These are phyloP conservation scores for Phytophthora quininea DNA, from an alignment of 352 stramenopile genomes.

Conservation along the genomic window DNA sequence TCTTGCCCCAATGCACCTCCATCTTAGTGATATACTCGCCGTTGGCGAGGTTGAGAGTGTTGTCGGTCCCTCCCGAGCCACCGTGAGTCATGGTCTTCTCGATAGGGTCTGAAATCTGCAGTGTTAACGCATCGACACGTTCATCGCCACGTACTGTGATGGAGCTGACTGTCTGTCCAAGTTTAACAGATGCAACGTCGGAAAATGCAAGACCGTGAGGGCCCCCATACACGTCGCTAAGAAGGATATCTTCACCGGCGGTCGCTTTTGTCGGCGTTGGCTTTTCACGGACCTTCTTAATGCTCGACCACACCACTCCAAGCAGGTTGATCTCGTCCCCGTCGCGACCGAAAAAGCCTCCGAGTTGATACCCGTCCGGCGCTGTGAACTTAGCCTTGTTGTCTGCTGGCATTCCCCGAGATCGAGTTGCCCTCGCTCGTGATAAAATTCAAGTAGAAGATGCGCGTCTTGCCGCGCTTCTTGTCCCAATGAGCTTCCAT, in stretches of 20 bases:
- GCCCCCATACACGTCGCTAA: conserved; percentile 27
- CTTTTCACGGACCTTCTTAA: neutral
- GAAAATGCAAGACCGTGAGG: conserved; percentile 25
- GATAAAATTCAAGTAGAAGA: conserved; percentile 41
- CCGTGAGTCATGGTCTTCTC: conserved; percentile 24
- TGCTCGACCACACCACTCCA: conserved; percentile 18
- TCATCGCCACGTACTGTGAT: conserved; percentile 25
- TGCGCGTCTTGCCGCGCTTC: conserved; percentile 34
- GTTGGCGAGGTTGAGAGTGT: conserved; percentile 6
- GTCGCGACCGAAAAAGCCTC: conserved; percentile 46
- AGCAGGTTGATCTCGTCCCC: conserved; percentile 41
- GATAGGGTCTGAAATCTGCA: conserved; percentile 8
- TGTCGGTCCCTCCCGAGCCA: conserved; percentile 18
- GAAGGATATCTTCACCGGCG: conserved; percentile 14
- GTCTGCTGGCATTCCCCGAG: conserved; percentile 29
- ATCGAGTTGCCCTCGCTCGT: conserved; percentile 39
- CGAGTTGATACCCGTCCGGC: conserved; percentile 43
- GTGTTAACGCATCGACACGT: conserved; percentile 27
- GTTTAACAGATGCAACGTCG: conserved; percentile 24
- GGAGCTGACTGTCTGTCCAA: conserved; percentile 26
- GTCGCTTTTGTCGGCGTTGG: neutral
- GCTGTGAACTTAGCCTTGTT: conserved; percentile 34
- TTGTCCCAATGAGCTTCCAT: conserved; percentile 44
- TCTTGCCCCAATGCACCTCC: conserved; percentile 24
- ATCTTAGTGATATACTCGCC: conserved; percentile 32